Evolutionary conservation across 176 grass and related monocot genomes (phyloP), one percentile per base, ranked within the genome.

Genomic region (Musa acuminata): DNA sequence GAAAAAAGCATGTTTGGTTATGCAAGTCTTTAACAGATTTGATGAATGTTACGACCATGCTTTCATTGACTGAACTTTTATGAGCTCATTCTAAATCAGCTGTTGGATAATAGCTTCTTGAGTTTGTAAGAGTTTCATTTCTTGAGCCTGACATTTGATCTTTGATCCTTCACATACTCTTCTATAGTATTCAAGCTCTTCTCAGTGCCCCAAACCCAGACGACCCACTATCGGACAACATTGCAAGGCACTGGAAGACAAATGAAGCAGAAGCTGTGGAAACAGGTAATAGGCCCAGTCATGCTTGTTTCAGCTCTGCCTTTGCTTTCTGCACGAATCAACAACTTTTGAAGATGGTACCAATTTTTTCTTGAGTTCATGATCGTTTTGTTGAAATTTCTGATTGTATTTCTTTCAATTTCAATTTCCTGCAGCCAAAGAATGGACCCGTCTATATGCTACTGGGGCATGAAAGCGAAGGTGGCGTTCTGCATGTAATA

Each of bases 221-320:
- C 13, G 63, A 65, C 29, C 63, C 63, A 65, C 63, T 65, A 26
- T 65, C 63, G 0, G 63, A 65, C 63, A 65, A 65, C 63, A 26
- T 65, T 27, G 63, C 22, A 65, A 65, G 26, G 23, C 63, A 65
- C 14, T 65, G 63, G 63, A 65, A 65, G 23, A 12, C 22, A 65
- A 65, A 65, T 13, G 63, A 65, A 65, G 63, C 23, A 27, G 63
- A 12, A 26, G 22, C 63, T 26, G 63, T 26, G 10, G 63, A 65
- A 26, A 65, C 20, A 26, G 63, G 63, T 65, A 60, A 60, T 12
- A 57, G 10, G 35, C 4, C 35, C 17, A 16, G 4, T 19, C 12
- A 17, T 57, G 4, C 3, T 43, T 43, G 35, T 43, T 43, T 43
- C 35, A 43, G 35, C 35, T 43, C 35, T 43, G 35, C 35, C 35